Evolutionary conservation across 257 asterid species (phyloP).

Genomic region (Solanum lycopersicoides): DNA sequence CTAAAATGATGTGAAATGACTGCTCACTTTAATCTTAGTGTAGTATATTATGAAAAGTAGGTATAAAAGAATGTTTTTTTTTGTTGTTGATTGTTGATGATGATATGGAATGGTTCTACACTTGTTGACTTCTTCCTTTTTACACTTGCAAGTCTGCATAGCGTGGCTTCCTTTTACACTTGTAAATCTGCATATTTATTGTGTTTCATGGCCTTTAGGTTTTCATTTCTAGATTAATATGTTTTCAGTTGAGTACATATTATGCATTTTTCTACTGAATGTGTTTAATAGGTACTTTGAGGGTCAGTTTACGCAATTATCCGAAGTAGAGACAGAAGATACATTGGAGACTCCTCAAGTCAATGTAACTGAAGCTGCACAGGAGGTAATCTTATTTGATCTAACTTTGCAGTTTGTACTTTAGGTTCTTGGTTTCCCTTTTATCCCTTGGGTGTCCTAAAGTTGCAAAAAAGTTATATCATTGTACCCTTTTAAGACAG

Average conservation of each 20-base stretch:
- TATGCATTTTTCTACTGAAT: neutral
- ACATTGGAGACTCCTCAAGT: constrained; percentile 30
- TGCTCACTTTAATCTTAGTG: neutral
- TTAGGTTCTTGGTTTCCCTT: neutral
- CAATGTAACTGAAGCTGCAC: constrained; percentile 68
- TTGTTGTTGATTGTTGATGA: neutral
- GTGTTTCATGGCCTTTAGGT: neutral
- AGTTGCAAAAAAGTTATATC: neutral
- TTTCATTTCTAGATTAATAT: neutral
- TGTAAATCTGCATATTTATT: neutral
- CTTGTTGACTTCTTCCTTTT: neutral
- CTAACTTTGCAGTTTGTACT: neutral
- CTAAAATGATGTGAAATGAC: neutral
- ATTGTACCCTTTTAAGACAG: neutral
- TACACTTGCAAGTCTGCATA: neutral
- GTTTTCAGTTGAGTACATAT: neutral
- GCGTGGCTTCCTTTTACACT: neutral
- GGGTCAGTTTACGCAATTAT: constrained; percentile 61
- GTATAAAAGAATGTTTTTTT: neutral
- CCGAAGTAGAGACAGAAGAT: constrained; percentile 65
- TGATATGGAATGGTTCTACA: neutral
- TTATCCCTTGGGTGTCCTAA: neutral
- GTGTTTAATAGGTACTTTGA: constrained; percentile 62
- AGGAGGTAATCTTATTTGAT: constrained; percentile 40
- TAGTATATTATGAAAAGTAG: neutral